A percentile compares a stretch with the other conserved stretches of the same genome.
Evolutionary conservation across 2,329 filamentous ascomycete species (phyloP).

Genomic region (Xylariaceae sp.): DNA sequence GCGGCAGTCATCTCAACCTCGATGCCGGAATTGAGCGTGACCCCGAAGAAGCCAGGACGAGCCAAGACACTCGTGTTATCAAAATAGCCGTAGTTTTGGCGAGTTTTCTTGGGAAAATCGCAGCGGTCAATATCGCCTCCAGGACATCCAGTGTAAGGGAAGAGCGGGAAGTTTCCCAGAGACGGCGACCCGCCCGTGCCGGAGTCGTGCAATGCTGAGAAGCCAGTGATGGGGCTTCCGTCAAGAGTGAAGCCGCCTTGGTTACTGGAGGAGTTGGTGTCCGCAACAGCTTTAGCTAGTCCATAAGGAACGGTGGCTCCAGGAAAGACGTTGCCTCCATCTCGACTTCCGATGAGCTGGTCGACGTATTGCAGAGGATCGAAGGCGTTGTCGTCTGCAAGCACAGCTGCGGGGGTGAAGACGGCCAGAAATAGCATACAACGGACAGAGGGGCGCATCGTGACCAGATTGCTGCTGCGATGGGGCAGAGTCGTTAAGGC

Average conservation of each 20-base stretch:
- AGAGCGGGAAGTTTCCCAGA: constrained; percentile 70
- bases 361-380: constrained; percentile 42
- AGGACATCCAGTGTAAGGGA: constrained; percentile 60
- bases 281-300: constrained; percentile 55
- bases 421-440: constrained; percentile 12
- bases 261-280: constrained; percentile 48
- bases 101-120: constrained; percentile 48
- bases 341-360: constrained; percentile 49
- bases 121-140: constrained; percentile 59
- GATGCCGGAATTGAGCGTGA: constrained; percentile 54
- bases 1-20: constrained; percentile 64
- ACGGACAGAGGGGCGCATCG: constrained; percentile 16
- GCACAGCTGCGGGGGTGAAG: constrained; percentile 9
- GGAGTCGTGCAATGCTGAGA: constrained; percentile 55
- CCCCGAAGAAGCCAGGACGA: constrained; percentile 61
- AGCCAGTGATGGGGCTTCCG: constrained; percentile 45
- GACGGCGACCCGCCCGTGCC: constrained; percentile 57
- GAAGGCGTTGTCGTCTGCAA: constrained; percentile 17
- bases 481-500: background rate
- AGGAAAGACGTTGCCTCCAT: constrained; percentile 43
- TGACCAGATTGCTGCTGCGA: constrained; percentile 2
- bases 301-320: constrained; percentile 34
- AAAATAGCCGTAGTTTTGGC: constrained; percentile 38
- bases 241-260: constrained; percentile 56
- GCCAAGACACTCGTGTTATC: constrained; percentile 48